phyloP scores from a whole-genome alignment of 192 early-diverging fungal genomes.

The Coemansia sp. region DNA sequence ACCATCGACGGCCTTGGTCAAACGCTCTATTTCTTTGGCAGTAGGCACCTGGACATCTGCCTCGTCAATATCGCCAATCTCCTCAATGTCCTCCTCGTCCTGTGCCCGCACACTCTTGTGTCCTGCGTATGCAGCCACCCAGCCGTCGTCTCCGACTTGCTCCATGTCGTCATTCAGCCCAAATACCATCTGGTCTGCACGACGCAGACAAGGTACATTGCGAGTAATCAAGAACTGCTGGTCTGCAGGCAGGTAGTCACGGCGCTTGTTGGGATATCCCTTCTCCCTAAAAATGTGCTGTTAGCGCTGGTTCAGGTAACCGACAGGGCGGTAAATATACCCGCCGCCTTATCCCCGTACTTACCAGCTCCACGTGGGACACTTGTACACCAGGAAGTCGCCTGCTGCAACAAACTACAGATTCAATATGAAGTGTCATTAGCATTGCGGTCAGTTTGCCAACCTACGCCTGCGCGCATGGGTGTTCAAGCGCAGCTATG shows the following conservation, averaged over 20 bases:
- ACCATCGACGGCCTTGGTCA: constrained; percentile 65
- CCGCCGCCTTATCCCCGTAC: not conserved
- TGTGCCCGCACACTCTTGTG: constrained; percentile 37
- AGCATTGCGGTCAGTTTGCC: not conserved
- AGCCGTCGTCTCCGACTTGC: constrained; percentile 68
- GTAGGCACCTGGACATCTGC: constrained; percentile 41
- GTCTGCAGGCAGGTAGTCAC: constrained; percentile 78
- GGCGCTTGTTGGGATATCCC: constrained; percentile 70
- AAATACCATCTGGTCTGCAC: constrained; percentile 58
- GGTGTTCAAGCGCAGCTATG: not conserved
- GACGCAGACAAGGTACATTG: constrained; percentile 88
- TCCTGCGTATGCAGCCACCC: constrained; percentile 82
- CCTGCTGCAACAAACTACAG: constrained; percentile 88
- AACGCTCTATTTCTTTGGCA: constrained; percentile 55
- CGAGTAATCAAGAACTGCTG: constrained; percentile 95
- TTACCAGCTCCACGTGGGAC: constrained; percentile 94
- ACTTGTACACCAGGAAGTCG: constrained; percentile 97
- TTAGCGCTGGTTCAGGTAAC: too few relatives aligned
- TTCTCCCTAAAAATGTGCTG: constrained; percentile 43
- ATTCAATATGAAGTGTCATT: constrained; percentile 7
- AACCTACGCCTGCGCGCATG: too few relatives aligned
- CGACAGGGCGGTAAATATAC: not conserved
- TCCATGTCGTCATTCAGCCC: constrained; percentile 55
- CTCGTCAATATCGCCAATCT: constrained; percentile 56
- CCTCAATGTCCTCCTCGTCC: constrained; percentile 54